Conservation (phyloP, 371 early-diverging fungal species). For the Circinella minor region DNA sequence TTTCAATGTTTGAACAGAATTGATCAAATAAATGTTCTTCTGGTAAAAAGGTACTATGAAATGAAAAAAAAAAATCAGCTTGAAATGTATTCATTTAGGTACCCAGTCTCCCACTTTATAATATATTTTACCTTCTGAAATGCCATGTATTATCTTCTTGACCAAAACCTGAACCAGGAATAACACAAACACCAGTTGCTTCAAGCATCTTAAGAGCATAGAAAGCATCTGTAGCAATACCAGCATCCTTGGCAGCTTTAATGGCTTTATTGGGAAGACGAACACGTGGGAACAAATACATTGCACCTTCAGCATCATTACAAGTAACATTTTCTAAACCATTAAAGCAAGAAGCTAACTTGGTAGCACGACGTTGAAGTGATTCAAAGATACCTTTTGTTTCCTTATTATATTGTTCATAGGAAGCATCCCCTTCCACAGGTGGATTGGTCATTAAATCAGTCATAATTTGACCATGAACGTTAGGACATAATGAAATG, state of each 20-base stretch:
- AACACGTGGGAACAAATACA: slow-evolving; percentile 95
- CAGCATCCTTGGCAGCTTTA: slow-evolving; percentile 69
- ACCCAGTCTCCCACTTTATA: too few relatives aligned
- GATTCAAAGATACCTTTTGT: slow-evolving; percentile 79
- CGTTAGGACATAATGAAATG: slow-evolving; percentile 90
- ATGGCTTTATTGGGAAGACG: slow-evolving; percentile 76
- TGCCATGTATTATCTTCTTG: slow-evolving; percentile 92
- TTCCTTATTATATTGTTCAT: slow-evolving; percentile 78
- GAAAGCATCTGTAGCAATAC: slow-evolving; percentile 81
- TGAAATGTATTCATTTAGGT: not conserved
- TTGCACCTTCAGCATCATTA: slow-evolving; percentile 90
- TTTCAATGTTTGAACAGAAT: slow-evolving; percentile 74
- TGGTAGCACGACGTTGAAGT: slow-evolving; percentile 77
- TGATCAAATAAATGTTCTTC: slow-evolving; percentile 89
- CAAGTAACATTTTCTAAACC: slow-evolving; percentile 84
- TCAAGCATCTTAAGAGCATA: slow-evolving; percentile 92
- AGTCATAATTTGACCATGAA: slow-evolving; percentile 85
- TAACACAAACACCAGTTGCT: slow-evolving; percentile 82
- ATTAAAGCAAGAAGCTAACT: slow-evolving; percentile 83
- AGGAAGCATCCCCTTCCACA: slow-evolving; percentile 76
- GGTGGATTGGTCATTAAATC: slow-evolving; percentile 97
- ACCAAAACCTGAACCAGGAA: slow-evolving; percentile 82
- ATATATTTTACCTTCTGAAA: slow-evolving; percentile 66
- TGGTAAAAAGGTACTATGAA: slow-evolving; percentile 86
- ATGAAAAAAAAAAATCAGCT: not conserved